Percentiles rank a stretch among this genome's conserved stretches.
These are phyloP conservation scores for Ophiocordyceps camponoti-rufipedis DNA, from an alignment of 2,329 filamentous ascomycete genomes.

Conservation along the genomic window DNA sequence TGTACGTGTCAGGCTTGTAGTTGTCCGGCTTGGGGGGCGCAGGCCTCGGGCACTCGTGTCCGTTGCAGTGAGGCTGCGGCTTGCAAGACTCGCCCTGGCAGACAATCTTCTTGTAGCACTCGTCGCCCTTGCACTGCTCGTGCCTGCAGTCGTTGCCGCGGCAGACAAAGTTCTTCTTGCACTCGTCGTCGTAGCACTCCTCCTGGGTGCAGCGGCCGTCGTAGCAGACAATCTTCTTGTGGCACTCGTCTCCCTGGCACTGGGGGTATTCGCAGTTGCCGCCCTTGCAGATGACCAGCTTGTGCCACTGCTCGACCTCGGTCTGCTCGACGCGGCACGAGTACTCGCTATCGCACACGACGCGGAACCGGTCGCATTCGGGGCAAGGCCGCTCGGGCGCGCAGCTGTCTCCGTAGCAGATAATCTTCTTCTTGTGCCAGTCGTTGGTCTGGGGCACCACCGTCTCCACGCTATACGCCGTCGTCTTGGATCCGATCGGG, in stretches of 20 bases:
- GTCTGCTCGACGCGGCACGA: slow-evolving; percentile 10
- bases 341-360: slow-evolving; percentile 12
- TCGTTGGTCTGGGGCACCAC: slow-evolving; percentile 6
- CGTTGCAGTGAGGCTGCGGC: slow-evolving; percentile 5
- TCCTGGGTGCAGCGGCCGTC: slow-evolving; percentile 12
- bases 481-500: slow-evolving; percentile 6
- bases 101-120: slow-evolving; percentile 12
- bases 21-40: slow-evolving; percentile 2
- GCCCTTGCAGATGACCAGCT: slow-evolving; percentile 12
- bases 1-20: neutral
- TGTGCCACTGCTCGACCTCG: slow-evolving; percentile 10
- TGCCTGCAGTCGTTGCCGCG: slow-evolving; percentile 12
- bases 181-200: slow-evolving; percentile 11
- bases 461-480: slow-evolving; percentile 8
- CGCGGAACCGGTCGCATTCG: slow-evolving; percentile 11
- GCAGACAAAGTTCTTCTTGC: slow-evolving; percentile 16
- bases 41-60: slow-evolving; percentile 5
- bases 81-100: slow-evolving; percentile 11
- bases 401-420: slow-evolving; percentile 17
- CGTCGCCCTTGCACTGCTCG: slow-evolving; percentile 10
- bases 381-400: slow-evolving; percentile 10
- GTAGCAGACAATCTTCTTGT: slow-evolving; percentile 16
- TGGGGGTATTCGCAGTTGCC: slow-evolving; percentile 10
- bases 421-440: slow-evolving; percentile 12
- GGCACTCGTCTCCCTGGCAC: slow-evolving; percentile 8